These are phyloP conservation scores for Pyricularia grisea DNA, from an alignment of 2,329 filamentous ascomycete genomes.

Conservation along the genomic window DNA sequence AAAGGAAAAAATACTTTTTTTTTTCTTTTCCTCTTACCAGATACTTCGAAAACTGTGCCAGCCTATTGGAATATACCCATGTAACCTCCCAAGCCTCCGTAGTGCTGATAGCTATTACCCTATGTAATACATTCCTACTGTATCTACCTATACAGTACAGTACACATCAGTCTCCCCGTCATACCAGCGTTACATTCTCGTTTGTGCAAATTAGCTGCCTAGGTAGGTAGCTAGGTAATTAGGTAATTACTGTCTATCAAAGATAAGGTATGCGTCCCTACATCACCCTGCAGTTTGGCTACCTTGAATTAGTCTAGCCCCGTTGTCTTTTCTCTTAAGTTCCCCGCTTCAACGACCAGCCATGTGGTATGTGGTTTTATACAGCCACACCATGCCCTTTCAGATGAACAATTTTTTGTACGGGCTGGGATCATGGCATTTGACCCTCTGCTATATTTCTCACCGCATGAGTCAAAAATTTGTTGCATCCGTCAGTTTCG, in stretches of 20 bases:
- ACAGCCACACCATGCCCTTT: not conserved
- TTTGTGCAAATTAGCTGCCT: too few species aligned
- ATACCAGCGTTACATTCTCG: not conserved
- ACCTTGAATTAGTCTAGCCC: not conserved
- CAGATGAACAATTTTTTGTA: not conserved
- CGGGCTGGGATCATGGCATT: not conserved
- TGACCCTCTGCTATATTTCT: not conserved
- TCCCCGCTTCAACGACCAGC: not conserved
- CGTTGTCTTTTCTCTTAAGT: not conserved
- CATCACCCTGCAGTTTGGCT: not conserved
- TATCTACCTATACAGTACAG: too few species aligned
- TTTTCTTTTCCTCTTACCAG: too few species aligned
- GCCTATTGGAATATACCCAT: too few species aligned
- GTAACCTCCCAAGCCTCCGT: too few species aligned
- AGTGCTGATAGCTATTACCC: too few species aligned
- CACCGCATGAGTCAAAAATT: conserved; percentile 3
- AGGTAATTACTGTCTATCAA: not conserved
- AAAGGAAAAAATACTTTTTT: too few species aligned
- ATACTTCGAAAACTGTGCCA: too few species aligned
- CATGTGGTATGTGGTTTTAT: not conserved
- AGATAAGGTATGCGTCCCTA: not conserved
- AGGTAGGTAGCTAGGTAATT: not conserved
- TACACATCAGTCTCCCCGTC: not conserved
- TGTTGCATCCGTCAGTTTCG: not conserved
- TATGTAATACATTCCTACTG: too few species aligned